A percentile compares a stretch with the other conserved stretches of the same genome.
These are phyloP conservation scores for Penicillium egyptiacum DNA, from an alignment of 495 filamentous ascomycete genomes.

Conservation along the genomic window DNA sequence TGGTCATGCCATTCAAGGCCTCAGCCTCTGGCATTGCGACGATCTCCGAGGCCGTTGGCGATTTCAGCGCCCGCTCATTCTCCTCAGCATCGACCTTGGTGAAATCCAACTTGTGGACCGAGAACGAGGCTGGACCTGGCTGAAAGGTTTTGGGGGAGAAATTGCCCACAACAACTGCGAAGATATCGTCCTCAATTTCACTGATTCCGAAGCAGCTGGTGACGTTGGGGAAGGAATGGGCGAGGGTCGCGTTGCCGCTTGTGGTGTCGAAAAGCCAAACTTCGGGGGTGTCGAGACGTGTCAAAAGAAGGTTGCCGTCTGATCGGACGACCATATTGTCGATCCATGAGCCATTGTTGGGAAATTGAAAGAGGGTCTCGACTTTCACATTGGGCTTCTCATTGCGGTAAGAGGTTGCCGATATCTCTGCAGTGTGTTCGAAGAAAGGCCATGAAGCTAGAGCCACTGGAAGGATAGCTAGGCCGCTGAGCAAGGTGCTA, in stretches of 20 bases:
- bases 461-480: conserved; percentile 16
- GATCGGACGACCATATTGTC: conserved; percentile 39
- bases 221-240: conserved; percentile 34
- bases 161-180: conserved; percentile 43
- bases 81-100: conserved; percentile 6
- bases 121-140: conserved; percentile 35
- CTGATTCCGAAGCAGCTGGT: conserved; percentile 44
- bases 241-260: conserved; percentile 29
- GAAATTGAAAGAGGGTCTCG: conserved; percentile 35
- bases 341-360: conserved; percentile 41
- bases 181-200: conserved; percentile 41
- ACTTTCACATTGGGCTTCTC: conserved; percentile 20
- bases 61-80: not conserved
- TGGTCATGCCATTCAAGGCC: conserved; percentile 43
- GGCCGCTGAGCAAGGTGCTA: conserved; percentile 10
- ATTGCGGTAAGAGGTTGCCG: conserved; percentile 9
- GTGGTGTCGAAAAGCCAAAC: conserved; percentile 43
- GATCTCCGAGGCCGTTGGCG: conserved; percentile 24
- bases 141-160: conserved; percentile 30
- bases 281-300: conserved; percentile 36
- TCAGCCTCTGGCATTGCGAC: conserved; percentile 37
- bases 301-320: conserved; percentile 38
- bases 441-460: conserved; percentile 15
- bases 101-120: conserved; percentile 43
- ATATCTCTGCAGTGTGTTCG: not conserved